phyloP scores from a whole-genome alignment of 169 alveolate genomes.

The Plasmodium coatneyi region DNA sequence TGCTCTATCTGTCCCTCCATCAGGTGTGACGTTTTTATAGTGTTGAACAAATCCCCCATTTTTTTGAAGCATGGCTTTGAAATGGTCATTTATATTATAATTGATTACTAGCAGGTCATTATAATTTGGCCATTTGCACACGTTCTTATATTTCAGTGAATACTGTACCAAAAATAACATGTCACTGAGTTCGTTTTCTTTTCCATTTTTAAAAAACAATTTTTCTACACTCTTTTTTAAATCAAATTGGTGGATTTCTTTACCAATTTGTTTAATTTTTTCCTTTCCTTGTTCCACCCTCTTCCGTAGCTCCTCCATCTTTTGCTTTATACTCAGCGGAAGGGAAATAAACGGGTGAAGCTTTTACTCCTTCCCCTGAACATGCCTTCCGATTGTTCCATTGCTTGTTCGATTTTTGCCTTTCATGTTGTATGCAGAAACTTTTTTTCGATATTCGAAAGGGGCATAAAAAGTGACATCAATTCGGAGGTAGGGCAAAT shows the following conservation, averaged over 20 bases:
- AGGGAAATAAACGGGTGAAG: background rate
- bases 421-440: background rate
- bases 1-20: background rate
- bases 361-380: background rate
- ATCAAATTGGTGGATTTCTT: constrained; percentile 6
- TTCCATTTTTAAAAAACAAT: constrained; percentile 1
- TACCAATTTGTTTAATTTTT: constrained; percentile 2
- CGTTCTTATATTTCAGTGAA: constrained; percentile 56
- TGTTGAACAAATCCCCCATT: constrained; percentile 25
- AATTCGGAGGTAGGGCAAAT: background rate
- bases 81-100: constrained; percentile 62
- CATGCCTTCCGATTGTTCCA: background rate
- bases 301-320: constrained; percentile 64
- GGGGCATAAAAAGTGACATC: background rate
- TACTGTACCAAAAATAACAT: constrained; percentile 64
- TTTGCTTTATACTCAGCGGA: background rate
- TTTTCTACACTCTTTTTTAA: constrained; percentile 32
- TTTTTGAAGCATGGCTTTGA: constrained; percentile 37
- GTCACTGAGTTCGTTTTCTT: constrained; percentile 49
- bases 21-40: constrained; percentile 11
- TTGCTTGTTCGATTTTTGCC: background rate
- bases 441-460: background rate
- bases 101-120: constrained; percentile 54
- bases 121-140: constrained; percentile 70
- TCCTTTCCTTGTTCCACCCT: constrained; percentile 33